Base-by-base conservation (phyloP, 2,329 filamentous ascomycete species). In the Aspergillus sp. region DNA sequence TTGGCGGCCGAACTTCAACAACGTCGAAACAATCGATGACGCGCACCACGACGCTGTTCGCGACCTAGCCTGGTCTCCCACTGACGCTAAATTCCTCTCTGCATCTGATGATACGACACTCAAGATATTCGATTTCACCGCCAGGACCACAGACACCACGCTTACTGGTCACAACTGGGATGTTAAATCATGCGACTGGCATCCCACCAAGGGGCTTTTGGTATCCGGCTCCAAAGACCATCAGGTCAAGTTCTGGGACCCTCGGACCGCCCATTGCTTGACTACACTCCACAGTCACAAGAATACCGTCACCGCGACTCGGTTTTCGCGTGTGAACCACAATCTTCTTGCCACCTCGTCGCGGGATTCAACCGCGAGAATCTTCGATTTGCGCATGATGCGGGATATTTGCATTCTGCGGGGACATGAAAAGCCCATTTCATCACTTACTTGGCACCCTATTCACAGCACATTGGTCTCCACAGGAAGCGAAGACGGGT, bases 1-100 rank as follows among this genome's bases (percentile, higher is more conserved):
- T 71, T 97, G 91, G 88, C 90, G 96, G 66, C 89, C 91, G 29
- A 98, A 97, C 66, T 96, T 98, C 73, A 97, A 98, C 76, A 96
- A 97, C 59, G 90, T 97, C 47, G 89, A 97, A 67, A 90, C 88
- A 42, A 88, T 98, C 42, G 68, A 70, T 42, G 84, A 90, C 61
- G 93, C 90, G 6, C 93, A 97, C 62, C 81, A 82, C 39, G 90
- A 96, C 61, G 86, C 91, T 5, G 88, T 98, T 48, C 78, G 93
- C 57, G 93, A 96, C 59, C 74, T 98, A 33, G 86, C 91, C 7
- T 97, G 97, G 67, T 88, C 90, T 47, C 93, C 93, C 1, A 95
- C 86, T 49, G 93, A 98, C 67, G 79, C 86, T 48, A 97, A 97
- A 64, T 98, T 98, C 56, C 88, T 96, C 51, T 97, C 91, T 1